phyloP scores from a whole-genome alignment of 75 land plant species.

The Chamaecyparis obtusa region DNA sequence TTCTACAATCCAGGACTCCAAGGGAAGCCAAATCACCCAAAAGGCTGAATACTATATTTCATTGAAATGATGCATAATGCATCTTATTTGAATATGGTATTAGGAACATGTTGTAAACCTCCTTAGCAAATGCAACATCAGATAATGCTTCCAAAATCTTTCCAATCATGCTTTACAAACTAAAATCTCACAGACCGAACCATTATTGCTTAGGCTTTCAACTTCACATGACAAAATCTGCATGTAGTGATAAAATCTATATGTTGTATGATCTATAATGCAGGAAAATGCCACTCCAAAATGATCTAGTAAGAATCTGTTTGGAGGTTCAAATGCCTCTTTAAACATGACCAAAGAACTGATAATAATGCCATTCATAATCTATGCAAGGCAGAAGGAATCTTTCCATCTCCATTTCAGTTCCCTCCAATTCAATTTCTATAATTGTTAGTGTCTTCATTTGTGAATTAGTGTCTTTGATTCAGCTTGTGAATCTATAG shows the following conservation, averaged over 20 bases:
- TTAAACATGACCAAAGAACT: neutral
- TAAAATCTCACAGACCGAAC: neutral
- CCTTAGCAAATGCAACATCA: neutral
- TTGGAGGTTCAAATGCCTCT: no score
- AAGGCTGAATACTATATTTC: neutral
- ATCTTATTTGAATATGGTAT: neutral
- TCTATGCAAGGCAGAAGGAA: neutral
- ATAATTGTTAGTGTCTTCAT: neutral
- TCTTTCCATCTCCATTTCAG: neutral
- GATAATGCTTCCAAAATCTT: neutral
- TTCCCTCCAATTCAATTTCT: neutral
- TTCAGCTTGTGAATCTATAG: neutral
- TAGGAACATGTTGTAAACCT: neutral
- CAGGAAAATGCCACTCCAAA: neutral
- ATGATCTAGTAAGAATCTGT: neutral
- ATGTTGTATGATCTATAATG: neutral
- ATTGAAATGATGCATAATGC: neutral
- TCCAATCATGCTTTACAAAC: neutral
- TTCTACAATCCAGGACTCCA: neutral
- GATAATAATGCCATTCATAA: neutral
- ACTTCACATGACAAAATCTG: neutral
- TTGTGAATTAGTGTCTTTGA: neutral
- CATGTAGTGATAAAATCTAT: neutral
- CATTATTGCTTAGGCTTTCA: neutral
- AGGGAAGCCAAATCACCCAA: neutral